Base-by-base conservation (phyloP, 2,329 filamentous ascomycete species). In the Venturia carpophila region DNA sequence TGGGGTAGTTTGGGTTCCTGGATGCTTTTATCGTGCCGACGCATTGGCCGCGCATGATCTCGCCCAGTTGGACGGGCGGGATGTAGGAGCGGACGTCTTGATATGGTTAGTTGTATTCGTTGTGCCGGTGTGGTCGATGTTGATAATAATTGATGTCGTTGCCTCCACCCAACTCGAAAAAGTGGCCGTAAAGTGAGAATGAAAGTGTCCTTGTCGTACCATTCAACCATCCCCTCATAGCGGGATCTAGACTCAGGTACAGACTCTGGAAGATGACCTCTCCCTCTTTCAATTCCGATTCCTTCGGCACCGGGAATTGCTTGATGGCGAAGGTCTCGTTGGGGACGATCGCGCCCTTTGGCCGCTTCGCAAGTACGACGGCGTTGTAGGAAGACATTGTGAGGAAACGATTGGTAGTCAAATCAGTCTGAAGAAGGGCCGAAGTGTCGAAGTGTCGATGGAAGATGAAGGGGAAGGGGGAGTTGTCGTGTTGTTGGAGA, bases 181-280 rank as follows among this genome's bases (percentile, higher is more conserved):
- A 27, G 15, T 34, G 41, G 43, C 2, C 21, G 11, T 30, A 17
- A 15, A n/a, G 7, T 27, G 9, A 37, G 30, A 58, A 30, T 27
- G 11, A 17, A 30, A 17, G 9, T 10, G n/a, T 6, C 9, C 1
- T 6, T 41, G 19, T 45, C 83, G 81, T 81, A 34, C 52, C 52
- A 68, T 83, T 87, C 24, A 91, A 75, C 87, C 87, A 90, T 66
- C 84, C 84, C 70, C 88, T 83, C 87, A 90, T 90, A n/a, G 88
- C 87, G 1, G 88, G 88, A 75, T 91, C 88, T 47, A 91, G 79
- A 11, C 85, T 87, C 56, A 90, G 79, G 71, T 90, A 90, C 67
- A 88, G 78, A 1, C 77, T 77, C 66, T 80, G 77, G 66, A 82
- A 78, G 66, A 91, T 79, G 65, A 90, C 79, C 71, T 90, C 77